Conservation (phyloP, 2,329 filamentous ascomycete genomes). For the Capronia epimyces region DNA sequence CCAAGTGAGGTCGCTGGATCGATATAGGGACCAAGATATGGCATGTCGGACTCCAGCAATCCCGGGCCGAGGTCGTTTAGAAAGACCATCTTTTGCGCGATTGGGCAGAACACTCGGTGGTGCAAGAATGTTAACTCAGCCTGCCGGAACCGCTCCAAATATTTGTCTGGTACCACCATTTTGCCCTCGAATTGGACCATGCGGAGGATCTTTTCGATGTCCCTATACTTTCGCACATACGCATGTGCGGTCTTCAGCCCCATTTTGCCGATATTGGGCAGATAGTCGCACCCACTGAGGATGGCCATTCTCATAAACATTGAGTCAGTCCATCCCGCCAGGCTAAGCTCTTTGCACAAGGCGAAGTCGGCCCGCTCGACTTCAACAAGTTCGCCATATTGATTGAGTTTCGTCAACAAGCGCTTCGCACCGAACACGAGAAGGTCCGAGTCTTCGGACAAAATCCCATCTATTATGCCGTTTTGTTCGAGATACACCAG, state of each 20-base stretch:
- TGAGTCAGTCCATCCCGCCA: constrained; percentile 85
- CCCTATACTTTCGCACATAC: constrained; percentile 83
- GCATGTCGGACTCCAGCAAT: constrained; percentile 63
- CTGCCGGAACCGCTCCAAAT: constrained; percentile 72
- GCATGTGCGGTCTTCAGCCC: constrained; percentile 92
- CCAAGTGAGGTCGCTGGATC: constrained; percentile 63
- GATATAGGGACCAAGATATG: constrained; percentile 73
- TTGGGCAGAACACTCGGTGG: constrained; percentile 88
- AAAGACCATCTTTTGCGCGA: constrained; percentile 64
- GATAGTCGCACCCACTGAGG: constrained; percentile 90
- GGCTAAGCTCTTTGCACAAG: constrained; percentile 76
- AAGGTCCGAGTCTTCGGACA: constrained; percentile 95
- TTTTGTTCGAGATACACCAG: constrained; percentile 86
- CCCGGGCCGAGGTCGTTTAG: constrained; percentile 62
- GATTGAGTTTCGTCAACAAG: constrained; percentile 86
- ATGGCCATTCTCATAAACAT: constrained; percentile 96
- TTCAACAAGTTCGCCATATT: constrained; percentile 88
- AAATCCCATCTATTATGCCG: constrained; percentile 76
- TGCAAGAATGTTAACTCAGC: constrained; percentile 91
- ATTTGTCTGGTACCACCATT: constrained; percentile 71
- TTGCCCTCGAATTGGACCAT: constrained; percentile 88
- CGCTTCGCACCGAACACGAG: constrained; percentile 90
- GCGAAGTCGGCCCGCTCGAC: constrained; percentile 86
- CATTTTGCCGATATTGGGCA: constrained; percentile 76
- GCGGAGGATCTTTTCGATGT: constrained; percentile 71